A percentile compares a stretch with the other conserved stretches of the same genome.
These are phyloP conservation scores for Aureobasidium sp. DNA, from an alignment of 2,329 filamentous ascomycete genomes.

Conservation along the genomic window DNA sequence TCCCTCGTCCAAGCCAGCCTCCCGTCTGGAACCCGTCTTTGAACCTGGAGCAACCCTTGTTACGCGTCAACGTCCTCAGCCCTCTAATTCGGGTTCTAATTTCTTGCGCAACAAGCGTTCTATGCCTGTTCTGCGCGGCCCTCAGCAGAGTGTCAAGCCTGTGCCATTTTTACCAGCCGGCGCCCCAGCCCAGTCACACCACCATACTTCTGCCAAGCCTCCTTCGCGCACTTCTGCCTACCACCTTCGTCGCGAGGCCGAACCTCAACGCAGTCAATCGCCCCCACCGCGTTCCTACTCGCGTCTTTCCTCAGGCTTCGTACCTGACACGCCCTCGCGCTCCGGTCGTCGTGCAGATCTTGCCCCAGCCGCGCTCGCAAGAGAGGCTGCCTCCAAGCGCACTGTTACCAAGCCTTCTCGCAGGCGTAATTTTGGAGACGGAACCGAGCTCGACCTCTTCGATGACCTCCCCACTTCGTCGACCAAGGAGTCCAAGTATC, in stretches of 20 bases:
- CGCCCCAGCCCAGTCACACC: constrained; percentile 66
- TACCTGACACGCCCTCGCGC: constrained; percentile 42
- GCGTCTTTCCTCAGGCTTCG: constrained; percentile 38
- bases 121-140: constrained; percentile 47
- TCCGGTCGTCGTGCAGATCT: constrained; percentile 31
- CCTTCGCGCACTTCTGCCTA: constrained; percentile 51
- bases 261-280: constrained; percentile 45
- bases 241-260: constrained; percentile 76
- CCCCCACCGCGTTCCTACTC: constrained; percentile 38
- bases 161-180: constrained; percentile 75
- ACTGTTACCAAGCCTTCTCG: constrained; percentile 65
- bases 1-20: constrained; percentile 33
- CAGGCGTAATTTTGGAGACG: constrained; percentile 75
- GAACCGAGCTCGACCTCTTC: constrained; percentile 83
- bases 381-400: constrained; percentile 52
- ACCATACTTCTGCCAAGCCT: constrained; percentile 58
- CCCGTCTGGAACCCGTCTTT: constrained; percentile 83
- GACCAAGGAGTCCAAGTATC: constrained; percentile 69
- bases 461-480: constrained; percentile 89
- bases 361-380: constrained; percentile 41
- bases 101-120: constrained; percentile 52
- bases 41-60: constrained; percentile 72
- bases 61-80: constrained; percentile 48
- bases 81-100: constrained; percentile 45
- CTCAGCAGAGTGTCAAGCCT: constrained; percentile 51